Conservation (phyloP, 139 green algal species). For the Chloropicon primus region DNA sequence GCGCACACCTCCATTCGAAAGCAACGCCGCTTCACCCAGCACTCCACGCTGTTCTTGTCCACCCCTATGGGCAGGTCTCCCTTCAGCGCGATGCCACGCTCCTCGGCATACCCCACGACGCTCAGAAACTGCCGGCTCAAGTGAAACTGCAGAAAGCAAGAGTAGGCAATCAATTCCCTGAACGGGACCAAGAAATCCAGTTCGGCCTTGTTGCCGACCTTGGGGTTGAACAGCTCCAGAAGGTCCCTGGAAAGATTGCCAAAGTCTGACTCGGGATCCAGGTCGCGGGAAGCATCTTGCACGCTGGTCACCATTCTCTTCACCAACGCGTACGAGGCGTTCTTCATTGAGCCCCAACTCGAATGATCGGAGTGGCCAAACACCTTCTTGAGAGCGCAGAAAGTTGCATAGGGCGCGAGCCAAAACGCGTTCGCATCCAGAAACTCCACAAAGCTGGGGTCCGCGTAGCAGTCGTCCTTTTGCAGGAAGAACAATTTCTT, state of each 20-base stretch:
- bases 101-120: conserved; percentile 45
- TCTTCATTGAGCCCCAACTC: conserved; percentile 55
- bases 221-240: neutral
- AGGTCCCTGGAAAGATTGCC: neutral
- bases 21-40: conserved; percentile 65
- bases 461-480: neutral
- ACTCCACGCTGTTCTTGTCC: conserved; percentile 83
- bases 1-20: conserved; percentile 84
- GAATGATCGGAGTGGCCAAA: conserved; percentile 83
- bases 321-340: neutral
- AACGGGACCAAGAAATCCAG: neutral
- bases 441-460: neutral
- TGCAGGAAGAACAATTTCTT: neutral
- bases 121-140: conserved; percentile 58
- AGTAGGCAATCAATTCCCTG: conserved; percentile 20
- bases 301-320: neutral
- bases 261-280: neutral
- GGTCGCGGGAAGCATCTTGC: neutral
- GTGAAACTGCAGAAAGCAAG: conserved; percentile 81
- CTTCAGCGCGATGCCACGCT: conserved; percentile 68
- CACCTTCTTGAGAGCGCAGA: conserved; percentile 66
- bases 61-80: conserved; percentile 95
- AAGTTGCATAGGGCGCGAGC: conserved; percentile 79
- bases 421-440: conserved; percentile 30
- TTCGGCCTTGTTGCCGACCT: neutral